Conservation (phyloP, 495 filamentous ascomycete genomes). For the Penicillium nucicola region DNA sequence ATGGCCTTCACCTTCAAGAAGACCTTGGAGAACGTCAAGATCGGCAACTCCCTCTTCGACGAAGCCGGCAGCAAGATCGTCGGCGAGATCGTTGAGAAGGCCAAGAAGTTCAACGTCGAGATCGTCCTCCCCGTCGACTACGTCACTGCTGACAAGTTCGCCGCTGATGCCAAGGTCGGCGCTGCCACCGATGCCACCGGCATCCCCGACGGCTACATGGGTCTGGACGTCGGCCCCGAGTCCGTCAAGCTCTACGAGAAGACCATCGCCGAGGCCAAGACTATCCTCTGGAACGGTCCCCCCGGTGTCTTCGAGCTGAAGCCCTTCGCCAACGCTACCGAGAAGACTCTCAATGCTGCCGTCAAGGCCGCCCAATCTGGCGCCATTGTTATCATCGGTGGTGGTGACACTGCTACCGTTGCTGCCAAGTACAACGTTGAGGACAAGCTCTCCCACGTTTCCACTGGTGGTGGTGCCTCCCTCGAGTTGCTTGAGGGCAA, state of each 20-base stretch:
- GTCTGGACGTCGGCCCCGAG: constrained; percentile 89
- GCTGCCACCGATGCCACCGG: constrained; percentile 82
- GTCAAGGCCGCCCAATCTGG: constrained; percentile 74
- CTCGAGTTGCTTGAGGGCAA: constrained; percentile 97
- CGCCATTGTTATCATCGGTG: constrained; percentile 96
- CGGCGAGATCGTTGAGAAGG: constrained; percentile 83
- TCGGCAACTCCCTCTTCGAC: constrained; percentile 91
- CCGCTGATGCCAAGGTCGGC: constrained; percentile 74
- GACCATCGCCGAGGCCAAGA: constrained; percentile 83
- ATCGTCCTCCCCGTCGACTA: constrained; percentile 93
- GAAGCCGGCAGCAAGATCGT: constrained; percentile 94
- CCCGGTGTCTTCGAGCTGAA: constrained; percentile 97
- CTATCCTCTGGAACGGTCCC: constrained; percentile 98
- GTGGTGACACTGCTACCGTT: constrained; percentile 96
- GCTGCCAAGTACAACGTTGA: constrained; percentile 96
- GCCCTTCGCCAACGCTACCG: constrained; percentile 86
- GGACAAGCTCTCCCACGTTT: constrained; percentile 96
- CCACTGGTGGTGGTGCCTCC: constrained; percentile 92
- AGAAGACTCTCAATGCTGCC: constrained; percentile 81
- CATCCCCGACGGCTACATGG: constrained; percentile 97
- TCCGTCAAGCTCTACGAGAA: constrained; percentile 79
- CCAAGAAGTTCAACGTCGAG: constrained; percentile 92
- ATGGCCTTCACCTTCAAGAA: constrained; percentile 99
- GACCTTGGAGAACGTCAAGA: constrained; percentile 83
- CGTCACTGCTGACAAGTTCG: constrained; percentile 93